These are phyloP conservation scores for Coemansia sp. DNA, from an alignment of 192 early-diverging fungal species.

Conservation along the genomic window DNA sequence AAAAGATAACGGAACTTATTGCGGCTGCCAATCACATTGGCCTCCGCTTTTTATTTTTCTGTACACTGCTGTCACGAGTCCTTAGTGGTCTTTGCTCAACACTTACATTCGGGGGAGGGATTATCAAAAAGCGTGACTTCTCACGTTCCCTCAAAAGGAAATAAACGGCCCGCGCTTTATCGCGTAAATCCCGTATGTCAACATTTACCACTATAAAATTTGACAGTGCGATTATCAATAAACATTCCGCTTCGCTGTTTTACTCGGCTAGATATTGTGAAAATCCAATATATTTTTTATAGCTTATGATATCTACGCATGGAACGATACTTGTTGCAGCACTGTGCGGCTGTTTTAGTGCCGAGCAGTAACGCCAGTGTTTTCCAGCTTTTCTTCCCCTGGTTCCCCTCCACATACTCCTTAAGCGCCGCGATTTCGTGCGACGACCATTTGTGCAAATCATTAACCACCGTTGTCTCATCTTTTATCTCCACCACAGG, in stretches of 20 bases:
- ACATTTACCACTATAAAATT: background rate
- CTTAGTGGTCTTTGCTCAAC: no score
- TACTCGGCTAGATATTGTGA: background rate
- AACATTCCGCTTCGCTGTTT: background rate
- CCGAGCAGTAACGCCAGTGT: conserved; percentile 23
- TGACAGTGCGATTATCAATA: background rate
- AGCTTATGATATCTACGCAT: conserved; percentile 9
- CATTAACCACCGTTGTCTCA: background rate
- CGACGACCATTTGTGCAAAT: conserved; percentile 16
- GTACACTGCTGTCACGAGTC: background rate
- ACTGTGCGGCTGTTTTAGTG: conserved; percentile 36
- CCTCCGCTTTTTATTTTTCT: no score
- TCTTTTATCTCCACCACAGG: background rate
- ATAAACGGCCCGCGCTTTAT: background rate
- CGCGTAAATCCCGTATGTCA: background rate
- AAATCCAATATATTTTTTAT: background rate
- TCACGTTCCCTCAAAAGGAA: background rate
- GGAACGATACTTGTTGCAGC: conserved; percentile 43
- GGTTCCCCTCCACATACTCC: conserved; percentile 15
- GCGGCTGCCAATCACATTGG: no score
- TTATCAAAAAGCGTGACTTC: background rate
- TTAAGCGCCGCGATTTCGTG: conserved; percentile 22
- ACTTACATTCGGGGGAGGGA: background rate
- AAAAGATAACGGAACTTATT: no score
- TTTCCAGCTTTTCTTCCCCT: conserved; percentile 22